Conservation (phyloP, 2,329 filamentous ascomycete genomes). For the Leptographium lundbergii region DNA sequence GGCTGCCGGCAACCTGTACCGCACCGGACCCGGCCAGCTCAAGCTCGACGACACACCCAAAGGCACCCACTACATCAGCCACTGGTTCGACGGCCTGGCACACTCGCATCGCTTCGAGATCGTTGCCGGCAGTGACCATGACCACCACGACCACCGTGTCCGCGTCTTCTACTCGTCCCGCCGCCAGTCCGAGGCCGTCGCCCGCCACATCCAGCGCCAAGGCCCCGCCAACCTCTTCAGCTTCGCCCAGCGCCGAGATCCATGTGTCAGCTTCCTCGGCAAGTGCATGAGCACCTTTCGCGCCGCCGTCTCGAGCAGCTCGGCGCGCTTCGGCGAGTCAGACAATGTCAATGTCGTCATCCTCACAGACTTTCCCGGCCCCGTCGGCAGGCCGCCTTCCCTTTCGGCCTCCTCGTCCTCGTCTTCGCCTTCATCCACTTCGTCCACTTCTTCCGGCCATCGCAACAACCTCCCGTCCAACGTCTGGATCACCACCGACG, state of each 20-base stretch:
- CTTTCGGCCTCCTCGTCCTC: neutral
- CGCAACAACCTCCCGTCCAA: conserved; percentile 28
- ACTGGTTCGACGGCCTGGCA: conserved; percentile 75
- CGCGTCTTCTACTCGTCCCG: conserved; percentile 59
- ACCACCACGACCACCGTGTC: neutral
- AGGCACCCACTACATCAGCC: conserved; percentile 48
- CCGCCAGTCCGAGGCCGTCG: conserved; percentile 49
- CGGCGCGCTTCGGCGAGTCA: conserved; percentile 7
- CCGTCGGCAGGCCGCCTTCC: neutral
- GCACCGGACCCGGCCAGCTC: conserved; percentile 59
- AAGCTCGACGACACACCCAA: conserved; percentile 44
- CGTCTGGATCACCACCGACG: conserved; percentile 46
- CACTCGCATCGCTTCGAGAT: conserved; percentile 65
- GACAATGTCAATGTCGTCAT: conserved; percentile 56
- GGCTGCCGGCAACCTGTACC: conserved; percentile 58
- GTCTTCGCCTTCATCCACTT: too few relatives aligned
- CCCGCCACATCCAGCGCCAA: conserved; percentile 45
- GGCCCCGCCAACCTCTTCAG: conserved; percentile 44
- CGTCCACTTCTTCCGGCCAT: conserved; percentile 18
- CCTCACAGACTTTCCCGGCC: conserved; percentile 37
- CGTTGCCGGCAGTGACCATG: conserved; percentile 18
- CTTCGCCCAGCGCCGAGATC: conserved; percentile 62
- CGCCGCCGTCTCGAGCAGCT: conserved; percentile 6
- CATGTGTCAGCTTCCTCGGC: conserved; percentile 59
- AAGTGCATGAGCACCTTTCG: conserved; percentile 55